Evolutionary conservation across 169 alveolate genomes (phyloP).

Genomic region (Cyclospora cayetanensis): DNA sequence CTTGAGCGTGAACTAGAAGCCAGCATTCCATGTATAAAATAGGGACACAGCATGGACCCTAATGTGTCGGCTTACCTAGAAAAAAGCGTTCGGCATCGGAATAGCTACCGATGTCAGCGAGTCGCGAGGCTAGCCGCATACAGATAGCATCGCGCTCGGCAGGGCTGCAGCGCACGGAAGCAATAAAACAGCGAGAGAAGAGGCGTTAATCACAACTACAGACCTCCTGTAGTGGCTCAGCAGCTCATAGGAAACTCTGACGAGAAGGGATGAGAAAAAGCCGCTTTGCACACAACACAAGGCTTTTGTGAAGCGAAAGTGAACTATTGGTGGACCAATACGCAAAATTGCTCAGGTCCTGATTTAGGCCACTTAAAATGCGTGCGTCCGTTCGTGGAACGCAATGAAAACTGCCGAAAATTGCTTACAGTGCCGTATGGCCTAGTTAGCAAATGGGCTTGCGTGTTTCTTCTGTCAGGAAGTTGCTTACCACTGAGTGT

Average conservation of each 20-base stretch:
- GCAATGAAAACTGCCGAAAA: background rate
- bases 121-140: background rate
- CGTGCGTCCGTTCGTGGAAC: background rate
- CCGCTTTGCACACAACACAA: too few relatives aligned
- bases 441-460: too few relatives aligned
- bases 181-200: background rate
- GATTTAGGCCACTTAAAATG: too few relatives aligned
- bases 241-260: too few relatives aligned
- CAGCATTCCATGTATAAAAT: too few relatives aligned
- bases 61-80: background rate
- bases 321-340: too few relatives aligned
- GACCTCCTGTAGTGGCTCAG: too few relatives aligned
- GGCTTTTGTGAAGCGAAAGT: too few relatives aligned
- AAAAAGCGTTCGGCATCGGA: conserved; percentile 14
- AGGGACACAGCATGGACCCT: too few relatives aligned
- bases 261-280: too few relatives aligned
- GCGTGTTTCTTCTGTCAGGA: background rate
- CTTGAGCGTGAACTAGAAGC: too few relatives aligned
- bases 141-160: background rate
- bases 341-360: too few relatives aligned
- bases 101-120: background rate
- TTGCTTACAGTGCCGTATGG: background rate
- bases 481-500: background rate
- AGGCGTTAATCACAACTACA: background rate
- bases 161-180: background rate